Percentiles rank a stretch among this genome's conserved stretches.
Conservation (phyloP, 192 early-diverging fungal genomes). For the Coemansia sp. region DNA sequence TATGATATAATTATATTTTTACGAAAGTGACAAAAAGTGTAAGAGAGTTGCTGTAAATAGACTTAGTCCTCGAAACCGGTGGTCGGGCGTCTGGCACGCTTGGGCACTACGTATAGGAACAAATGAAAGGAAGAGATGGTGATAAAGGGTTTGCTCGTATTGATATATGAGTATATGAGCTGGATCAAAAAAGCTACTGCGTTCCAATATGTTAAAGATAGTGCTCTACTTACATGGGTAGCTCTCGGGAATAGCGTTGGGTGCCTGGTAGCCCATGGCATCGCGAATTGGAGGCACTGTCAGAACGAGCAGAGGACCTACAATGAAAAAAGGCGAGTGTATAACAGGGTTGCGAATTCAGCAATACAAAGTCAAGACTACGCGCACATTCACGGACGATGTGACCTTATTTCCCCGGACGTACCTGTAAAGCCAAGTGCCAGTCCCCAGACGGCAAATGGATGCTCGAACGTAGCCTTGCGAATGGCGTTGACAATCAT, state of each 20-base stretch:
- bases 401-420: neutral
- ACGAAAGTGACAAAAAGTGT: neutral
- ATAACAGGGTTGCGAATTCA: neutral
- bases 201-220: neutral
- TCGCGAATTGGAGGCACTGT: slow-evolving; percentile 34
- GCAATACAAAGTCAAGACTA: neutral
- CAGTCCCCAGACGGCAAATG: slow-evolving; percentile 49
- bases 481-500: slow-evolving; percentile 45
- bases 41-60: too few relatives aligned
- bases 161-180: neutral
- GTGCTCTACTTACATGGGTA: slow-evolving; percentile 41
- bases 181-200: neutral
- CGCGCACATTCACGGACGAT: neutral
- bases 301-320: slow-evolving; percentile 41
- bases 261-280: slow-evolving; percentile 27
- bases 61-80: slow-evolving; percentile 43
- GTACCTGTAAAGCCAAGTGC: slow-evolving; percentile 44
- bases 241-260: slow-evolving; percentile 24
- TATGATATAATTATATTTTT: neutral
- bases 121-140: neutral
- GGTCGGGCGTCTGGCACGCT: slow-evolving; percentile 35
- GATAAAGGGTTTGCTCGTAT: neutral
- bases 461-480: slow-evolving; percentile 40
- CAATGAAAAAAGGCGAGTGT: neutral
- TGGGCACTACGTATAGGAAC: slow-evolving; percentile 30